phyloP scores from a whole-genome alignment of 176 grass and related monocot species.

The Leersia perrieri region DNA sequence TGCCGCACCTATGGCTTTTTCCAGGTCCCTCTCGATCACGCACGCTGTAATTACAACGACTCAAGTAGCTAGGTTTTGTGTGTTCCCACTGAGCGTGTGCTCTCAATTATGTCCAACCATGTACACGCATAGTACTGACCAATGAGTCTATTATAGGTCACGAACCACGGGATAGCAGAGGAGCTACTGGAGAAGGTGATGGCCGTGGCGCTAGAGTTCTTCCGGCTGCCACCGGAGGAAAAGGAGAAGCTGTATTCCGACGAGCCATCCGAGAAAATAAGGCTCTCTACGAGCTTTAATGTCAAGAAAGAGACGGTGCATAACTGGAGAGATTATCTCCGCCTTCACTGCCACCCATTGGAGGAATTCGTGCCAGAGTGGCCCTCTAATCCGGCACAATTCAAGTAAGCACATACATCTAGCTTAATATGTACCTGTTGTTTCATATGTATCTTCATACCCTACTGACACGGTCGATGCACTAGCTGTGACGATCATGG shows the following conservation, averaged over 20 bases:
- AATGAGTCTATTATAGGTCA: slow-evolving; percentile 30
- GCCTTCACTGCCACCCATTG: slow-evolving; percentile 68
- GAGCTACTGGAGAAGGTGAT: slow-evolving; percentile 58
- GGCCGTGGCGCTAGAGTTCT: slow-evolving; percentile 54
- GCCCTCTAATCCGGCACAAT: slow-evolving; percentile 64
- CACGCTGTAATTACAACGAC: background rate
- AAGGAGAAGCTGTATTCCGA: slow-evolving; percentile 74
- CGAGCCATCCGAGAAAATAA: slow-evolving; percentile 66
- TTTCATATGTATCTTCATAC: background rate
- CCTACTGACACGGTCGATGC: background rate
- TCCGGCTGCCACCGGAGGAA: slow-evolving; percentile 62
- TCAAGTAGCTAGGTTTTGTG: slow-evolving; percentile 8
- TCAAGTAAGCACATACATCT: slow-evolving; percentile 66
- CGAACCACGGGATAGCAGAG: slow-evolving; percentile 57
- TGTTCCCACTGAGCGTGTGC: background rate
- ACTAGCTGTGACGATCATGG: background rate
- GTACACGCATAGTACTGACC: background rate
- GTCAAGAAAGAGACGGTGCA: slow-evolving; percentile 69
- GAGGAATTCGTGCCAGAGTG: slow-evolving; percentile 67
- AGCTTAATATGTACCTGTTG: background rate
- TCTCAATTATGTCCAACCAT: slow-evolving; percentile 3
- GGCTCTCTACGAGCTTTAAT: slow-evolving; percentile 84
- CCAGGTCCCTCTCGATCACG: slow-evolving; percentile 39
- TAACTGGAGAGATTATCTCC: slow-evolving; percentile 81
- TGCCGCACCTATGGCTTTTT: slow-evolving; percentile 77